Evolutionary conservation across 2,329 filamentous ascomycete genomes (phyloP), one percentile per base, ranked within the genome.

Genomic region (Cladophialophora chaetospira): DNA sequence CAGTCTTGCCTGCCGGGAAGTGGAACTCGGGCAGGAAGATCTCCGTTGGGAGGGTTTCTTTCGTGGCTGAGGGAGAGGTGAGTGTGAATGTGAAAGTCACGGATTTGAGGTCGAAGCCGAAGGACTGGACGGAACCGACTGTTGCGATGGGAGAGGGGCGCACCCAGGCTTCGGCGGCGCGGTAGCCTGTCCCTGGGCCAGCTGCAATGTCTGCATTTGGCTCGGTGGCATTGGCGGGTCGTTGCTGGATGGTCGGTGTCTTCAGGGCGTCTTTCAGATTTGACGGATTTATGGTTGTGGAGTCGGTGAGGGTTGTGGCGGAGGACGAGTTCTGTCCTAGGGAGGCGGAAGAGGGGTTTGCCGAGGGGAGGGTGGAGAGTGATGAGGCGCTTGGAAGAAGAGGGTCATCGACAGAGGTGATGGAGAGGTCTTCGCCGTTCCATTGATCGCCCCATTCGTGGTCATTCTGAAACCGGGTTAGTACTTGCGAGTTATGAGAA

Each of bases 391-490:
- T 36, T 51, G 67, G 17, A 77, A 79, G 72, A 46, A 81, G 75
- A 28, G 85, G 86, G 71, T 99, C 95, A 69, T 99, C 92, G 4
- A 84, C 66, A 0, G 91, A 97, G 69, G 86, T 88, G 53, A 99
- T 94, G 4, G 92, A 97, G 29, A 99, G 75, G 70, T 99, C 94
- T 72, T 99, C 94, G 44, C 94, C 94, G 65, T 99, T 99, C 94
- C 94, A 99, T 63, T 91, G 85, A 67, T 99, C 94, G 53, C 94
- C 94, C 75, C 89, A 87, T 68, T 87, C 79, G 69, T 99, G 94
- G 60, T 88, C 87, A 70, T 97, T 99, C 81, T 89, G 63, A 9
- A 43, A 26, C 21, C 11, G 47, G 11, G 21, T 62, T 23, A 56
- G 43, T 15, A 33, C 9, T 19, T 5, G 25, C 19, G 45, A 23